Percentiles rank a stretch among this genome's conserved stretches.
phyloP scores from a whole-genome alignment of 805 yeast species.

The baker's yeast (Saccharomyces cerevisiae) region DNA sequence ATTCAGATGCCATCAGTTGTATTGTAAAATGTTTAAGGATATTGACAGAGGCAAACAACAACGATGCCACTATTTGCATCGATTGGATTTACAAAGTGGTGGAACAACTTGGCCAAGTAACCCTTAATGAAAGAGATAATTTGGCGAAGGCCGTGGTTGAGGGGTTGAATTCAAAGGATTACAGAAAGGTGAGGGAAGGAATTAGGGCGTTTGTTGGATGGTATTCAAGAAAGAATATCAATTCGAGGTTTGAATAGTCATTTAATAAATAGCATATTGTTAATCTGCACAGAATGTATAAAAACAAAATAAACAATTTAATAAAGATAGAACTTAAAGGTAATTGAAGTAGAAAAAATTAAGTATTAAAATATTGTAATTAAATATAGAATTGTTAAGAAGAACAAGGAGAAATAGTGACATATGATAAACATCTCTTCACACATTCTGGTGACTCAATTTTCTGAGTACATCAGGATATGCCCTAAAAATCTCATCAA shows the following conservation, averaged over 20 bases:
- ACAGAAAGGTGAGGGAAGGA: constrained; percentile 61
- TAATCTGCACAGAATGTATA: not conserved
- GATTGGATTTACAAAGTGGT: constrained; percentile 56
- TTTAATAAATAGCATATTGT: not conserved
- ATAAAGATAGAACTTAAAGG: not conserved
- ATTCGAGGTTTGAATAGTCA: constrained; percentile 31
- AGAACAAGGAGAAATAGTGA: not conserved
- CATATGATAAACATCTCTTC: not conserved
- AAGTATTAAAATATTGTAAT: not conserved
- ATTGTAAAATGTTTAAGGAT: constrained; percentile 54
- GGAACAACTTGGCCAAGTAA: constrained; percentile 46
- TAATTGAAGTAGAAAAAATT: not conserved
- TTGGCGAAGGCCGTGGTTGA: constrained; percentile 47
- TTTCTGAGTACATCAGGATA: constrained; percentile 65
- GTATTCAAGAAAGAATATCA: constrained; percentile 72
- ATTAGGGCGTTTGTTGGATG: constrained; percentile 73
- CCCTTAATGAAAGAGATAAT: constrained; percentile 59
- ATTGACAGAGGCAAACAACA: constrained; percentile 39
- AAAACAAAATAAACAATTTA: not conserved
- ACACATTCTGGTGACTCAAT: constrained; percentile 30
- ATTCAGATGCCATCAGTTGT: constrained; percentile 68
- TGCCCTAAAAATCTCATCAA: constrained; percentile 52
- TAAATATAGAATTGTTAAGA: not conserved
- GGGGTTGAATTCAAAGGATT: constrained; percentile 61
- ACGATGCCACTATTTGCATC: constrained; percentile 32